These are phyloP conservation scores for Diaporthe nobilis DNA, from an alignment of 2,329 filamentous ascomycete species.

Conservation along the genomic window DNA sequence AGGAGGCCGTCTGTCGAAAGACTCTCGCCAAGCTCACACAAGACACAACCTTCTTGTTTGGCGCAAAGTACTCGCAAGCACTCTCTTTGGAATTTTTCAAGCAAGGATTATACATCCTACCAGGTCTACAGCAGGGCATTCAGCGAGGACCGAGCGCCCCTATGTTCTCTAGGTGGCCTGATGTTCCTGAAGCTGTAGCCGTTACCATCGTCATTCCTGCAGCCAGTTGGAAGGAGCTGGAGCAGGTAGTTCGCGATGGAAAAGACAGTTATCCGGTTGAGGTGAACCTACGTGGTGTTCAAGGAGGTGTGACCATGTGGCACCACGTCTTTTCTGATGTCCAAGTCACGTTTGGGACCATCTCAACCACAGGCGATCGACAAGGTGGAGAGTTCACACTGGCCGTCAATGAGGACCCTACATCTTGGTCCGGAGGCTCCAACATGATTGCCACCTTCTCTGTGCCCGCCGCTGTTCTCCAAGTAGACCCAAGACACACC, in stretches of 20 bases:
- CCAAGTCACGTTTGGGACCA: constrained; percentile 58
- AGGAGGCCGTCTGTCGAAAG: constrained; percentile 48
- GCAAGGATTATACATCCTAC: constrained; percentile 51
- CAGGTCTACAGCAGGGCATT: constrained; percentile 48
- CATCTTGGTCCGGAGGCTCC: constrained; percentile 55
- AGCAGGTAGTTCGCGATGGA: constrained; percentile 41
- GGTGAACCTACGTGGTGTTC: constrained; percentile 40
- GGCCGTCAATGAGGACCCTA: constrained; percentile 52
- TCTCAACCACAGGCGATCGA: constrained; percentile 47
- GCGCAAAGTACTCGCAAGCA: constrained; percentile 53
- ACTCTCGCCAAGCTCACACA: constrained; percentile 50
- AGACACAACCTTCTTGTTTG: constrained; percentile 50
- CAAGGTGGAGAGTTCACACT: constrained; percentile 52
- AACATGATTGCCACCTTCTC: constrained; percentile 59
- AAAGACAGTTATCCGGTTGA: constrained; percentile 38
- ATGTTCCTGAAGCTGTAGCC: constrained; percentile 54
- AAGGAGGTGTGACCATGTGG: constrained; percentile 45
- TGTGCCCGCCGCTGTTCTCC: constrained; percentile 53
- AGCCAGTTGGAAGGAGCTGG: constrained; percentile 48
- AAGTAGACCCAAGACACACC: constrained; percentile 50
- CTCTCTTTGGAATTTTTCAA: constrained; percentile 54
- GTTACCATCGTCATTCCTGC: constrained; percentile 55
- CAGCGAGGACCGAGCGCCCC: constrained; percentile 44
- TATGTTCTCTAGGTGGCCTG: constrained; percentile 54
- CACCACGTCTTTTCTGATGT: constrained; percentile 56